These are phyloP conservation scores for Colletotrichum sidae DNA, from an alignment of 2,329 filamentous ascomycete species.

Conservation along the genomic window DNA sequence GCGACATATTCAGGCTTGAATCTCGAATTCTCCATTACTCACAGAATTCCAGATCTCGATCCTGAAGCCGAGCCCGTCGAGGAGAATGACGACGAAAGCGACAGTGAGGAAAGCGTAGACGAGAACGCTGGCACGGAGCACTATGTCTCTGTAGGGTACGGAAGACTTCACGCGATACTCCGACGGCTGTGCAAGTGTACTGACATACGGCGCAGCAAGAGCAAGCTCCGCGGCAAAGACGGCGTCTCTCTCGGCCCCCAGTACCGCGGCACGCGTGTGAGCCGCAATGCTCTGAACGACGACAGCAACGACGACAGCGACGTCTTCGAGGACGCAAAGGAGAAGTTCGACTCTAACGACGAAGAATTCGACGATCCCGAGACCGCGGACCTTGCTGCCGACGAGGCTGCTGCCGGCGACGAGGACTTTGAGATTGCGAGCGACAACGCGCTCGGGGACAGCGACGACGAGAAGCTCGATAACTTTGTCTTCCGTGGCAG, in stretches of 20 bases:
- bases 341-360: slow-evolving; percentile 50
- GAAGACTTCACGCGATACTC: background rate
- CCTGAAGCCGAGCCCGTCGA: slow-evolving; percentile 35
- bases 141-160: slow-evolving; percentile 80
- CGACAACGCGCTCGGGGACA: slow-evolving; percentile 80
- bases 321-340: slow-evolving; percentile 52
- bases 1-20: background rate
- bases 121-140: slow-evolving; percentile 81
- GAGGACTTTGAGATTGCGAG: slow-evolving; percentile 72
- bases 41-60: slow-evolving; percentile 34
- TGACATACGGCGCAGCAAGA: slow-evolving; percentile 67
- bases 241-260: slow-evolving; percentile 77
- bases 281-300: slow-evolving; percentile 68
- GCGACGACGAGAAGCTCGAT: slow-evolving; percentile 85
- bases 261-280: slow-evolving; percentile 83
- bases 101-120: slow-evolving; percentile 50
- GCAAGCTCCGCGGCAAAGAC: slow-evolving; percentile 82
- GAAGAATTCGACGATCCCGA: slow-evolving; percentile 69
- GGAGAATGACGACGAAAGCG: slow-evolving; percentile 57
- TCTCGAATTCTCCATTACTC: background rate
- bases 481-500: slow-evolving; percentile 75
- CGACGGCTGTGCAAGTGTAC: background rate
- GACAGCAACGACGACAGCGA: slow-evolving; percentile 59
- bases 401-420: slow-evolving; percentile 56
- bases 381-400: slow-evolving; percentile 63